A percentile compares a stretch with the other conserved stretches of the same genome.
Evolutionary conservation across 1,284 basidiomycete genomes (phyloP).

Genomic region (Butyriboletus appendiculatus): DNA sequence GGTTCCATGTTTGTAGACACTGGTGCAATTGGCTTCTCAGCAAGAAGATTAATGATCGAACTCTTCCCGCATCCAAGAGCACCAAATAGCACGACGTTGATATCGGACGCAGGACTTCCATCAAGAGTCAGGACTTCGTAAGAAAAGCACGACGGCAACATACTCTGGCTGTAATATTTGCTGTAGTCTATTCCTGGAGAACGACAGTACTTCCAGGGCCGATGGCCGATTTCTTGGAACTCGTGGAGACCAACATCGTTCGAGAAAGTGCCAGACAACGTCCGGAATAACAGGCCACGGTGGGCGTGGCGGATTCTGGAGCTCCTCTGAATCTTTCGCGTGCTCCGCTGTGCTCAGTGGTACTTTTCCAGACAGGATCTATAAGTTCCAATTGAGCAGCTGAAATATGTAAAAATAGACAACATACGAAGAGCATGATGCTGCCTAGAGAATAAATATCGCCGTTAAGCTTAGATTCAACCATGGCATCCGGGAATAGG

Average conservation of each 20-base stretch:
- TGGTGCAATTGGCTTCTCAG: background rate
- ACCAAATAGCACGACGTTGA: constrained; percentile 16
- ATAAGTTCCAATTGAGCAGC: background rate
- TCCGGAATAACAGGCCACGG: constrained; percentile 4
- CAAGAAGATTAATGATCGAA: constrained; percentile 18
- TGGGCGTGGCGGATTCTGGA: constrained; percentile 6
- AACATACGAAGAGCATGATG: constrained; percentile 8
- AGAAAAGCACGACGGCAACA: background rate
- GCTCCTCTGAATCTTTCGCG: background rate
- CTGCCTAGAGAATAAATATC: constrained; percentile 14
- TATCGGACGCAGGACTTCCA: background rate
- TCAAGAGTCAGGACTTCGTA: background rate
- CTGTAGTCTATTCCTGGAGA: background rate
- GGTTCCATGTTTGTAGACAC: constrained; percentile 3
- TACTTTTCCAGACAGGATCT: constrained; percentile 6
- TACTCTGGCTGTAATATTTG: background rate
- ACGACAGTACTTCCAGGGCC: constrained; percentile 1
- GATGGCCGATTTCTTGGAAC: background rate
- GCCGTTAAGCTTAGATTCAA: background rate
- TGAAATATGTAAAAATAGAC: background rate
- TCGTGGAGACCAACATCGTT: constrained; percentile 11
- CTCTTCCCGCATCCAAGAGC: constrained; percentile 16
- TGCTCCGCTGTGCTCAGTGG: constrained; percentile 1
- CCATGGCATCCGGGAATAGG: background rate
- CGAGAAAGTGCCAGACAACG: constrained; percentile 7